Conservation (phyloP, 495 filamentous ascomycete genomes). For the Pseudevernia furfuracea region DNA sequence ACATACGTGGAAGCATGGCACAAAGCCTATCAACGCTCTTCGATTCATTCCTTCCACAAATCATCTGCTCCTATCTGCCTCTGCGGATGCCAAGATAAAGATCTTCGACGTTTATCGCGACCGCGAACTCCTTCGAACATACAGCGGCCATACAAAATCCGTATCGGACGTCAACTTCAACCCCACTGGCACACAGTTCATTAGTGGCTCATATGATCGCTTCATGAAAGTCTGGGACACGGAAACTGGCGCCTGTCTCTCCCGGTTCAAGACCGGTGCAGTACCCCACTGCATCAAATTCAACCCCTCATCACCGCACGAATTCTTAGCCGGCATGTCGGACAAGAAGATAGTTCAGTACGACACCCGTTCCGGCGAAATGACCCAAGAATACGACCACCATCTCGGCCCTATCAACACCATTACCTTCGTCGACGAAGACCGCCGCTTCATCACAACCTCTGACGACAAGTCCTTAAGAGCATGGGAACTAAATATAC, state of each 20-base stretch:
- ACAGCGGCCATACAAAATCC: conserved; percentile 81
- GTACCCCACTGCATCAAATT: conserved; percentile 92
- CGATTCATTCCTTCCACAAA: conserved; percentile 82
- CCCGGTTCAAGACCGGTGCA: conserved; percentile 83
- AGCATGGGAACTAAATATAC: conserved; percentile 97
- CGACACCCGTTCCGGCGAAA: conserved; percentile 74
- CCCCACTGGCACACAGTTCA: conserved; percentile 70
- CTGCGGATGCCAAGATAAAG: conserved; percentile 83
- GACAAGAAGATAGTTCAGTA: conserved; percentile 99
- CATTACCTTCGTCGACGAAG: conserved; percentile 90
- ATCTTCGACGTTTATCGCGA: conserved; percentile 92
- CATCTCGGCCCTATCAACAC: conserved; percentile 97
- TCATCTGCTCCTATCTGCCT: conserved; percentile 78
- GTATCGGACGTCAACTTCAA: conserved; percentile 88
- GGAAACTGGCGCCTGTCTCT: conserved; percentile 81
- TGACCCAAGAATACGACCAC: conserved; percentile 97
- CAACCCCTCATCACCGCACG: conserved; percentile 72
- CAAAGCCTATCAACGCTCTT: conserved; percentile 75
- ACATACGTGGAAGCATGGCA: conserved; percentile 82
- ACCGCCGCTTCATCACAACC: conserved; percentile 93
- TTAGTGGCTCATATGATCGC: conserved; percentile 87
- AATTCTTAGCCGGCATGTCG: conserved; percentile 92
- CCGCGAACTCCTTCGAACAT: conserved; percentile 80
- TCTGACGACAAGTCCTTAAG: conserved; percentile 92
- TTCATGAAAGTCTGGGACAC: conserved; percentile 98